These are phyloP conservation scores for Aspergillus homomorphus DNA, from an alignment of 495 filamentous ascomycete genomes.

Conservation along the genomic window DNA sequence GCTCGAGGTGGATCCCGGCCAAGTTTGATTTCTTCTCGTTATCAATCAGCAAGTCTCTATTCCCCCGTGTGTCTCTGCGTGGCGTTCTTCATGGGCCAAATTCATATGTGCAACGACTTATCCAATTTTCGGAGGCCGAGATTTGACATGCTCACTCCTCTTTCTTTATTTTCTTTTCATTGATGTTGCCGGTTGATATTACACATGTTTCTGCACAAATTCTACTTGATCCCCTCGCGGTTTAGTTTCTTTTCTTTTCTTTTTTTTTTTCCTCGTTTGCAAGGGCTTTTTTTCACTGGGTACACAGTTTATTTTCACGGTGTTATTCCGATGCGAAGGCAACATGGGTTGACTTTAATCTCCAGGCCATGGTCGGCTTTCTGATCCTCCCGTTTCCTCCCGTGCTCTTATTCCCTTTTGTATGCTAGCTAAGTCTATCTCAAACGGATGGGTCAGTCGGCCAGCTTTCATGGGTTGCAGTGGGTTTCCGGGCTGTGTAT, in stretches of 20 bases:
- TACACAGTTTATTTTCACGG: slow-evolving; percentile 7
- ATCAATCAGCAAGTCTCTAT: neutral
- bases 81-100: slow-evolving; percentile 4
- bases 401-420: neutral
- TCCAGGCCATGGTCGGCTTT: neutral
- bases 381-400: neutral
- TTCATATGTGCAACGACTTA: slow-evolving; percentile 32
- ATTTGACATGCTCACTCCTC: neutral
- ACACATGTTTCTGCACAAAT: neutral
- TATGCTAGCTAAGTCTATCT: neutral
- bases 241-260: slow-evolving; percentile 7
- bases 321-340: neutral
- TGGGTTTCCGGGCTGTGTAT: neutral
- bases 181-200: neutral
- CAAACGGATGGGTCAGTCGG: neutral
- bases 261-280: neutral
- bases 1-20: slow-evolving; percentile 38
- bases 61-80: slow-evolving; percentile 11
- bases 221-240: neutral
- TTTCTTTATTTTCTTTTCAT: neutral
- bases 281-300: slow-evolving; percentile 7
- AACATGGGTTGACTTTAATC: neutral
- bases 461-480: neutral
- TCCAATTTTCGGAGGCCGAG: slow-evolving; percentile 4
- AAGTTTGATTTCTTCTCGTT: slow-evolving; percentile 17